Evolutionary conservation across 176 grass and related monocot genomes (phyloP), one percentile per base, ranked within the genome.

Genomic region (bread wheat (Triticum aestivum)): DNA sequence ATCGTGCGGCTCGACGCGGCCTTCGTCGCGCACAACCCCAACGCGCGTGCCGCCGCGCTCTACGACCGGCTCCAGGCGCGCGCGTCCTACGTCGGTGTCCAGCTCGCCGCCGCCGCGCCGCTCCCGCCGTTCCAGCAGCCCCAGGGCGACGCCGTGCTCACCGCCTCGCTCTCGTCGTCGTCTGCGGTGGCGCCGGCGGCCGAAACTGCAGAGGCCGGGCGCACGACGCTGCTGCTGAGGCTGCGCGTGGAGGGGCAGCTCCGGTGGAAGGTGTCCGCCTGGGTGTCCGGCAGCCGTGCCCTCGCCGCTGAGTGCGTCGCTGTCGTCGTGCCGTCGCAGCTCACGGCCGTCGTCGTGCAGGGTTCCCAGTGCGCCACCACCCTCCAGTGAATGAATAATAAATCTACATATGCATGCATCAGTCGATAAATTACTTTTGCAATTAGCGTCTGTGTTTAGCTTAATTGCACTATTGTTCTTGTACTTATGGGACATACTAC

Each of bases 241-340:
- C 33, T 94, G 47, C 83, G 71, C 80, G 3, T 97, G 21, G 73
- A 81, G 69, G 95, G 92, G 62, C 79, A 87, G 65, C 88, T 97
- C 29, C 88, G 89, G 4, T 97, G 95, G 95, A 97, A 93, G 86
- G 90, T 97, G 26, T 82, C 88, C 14, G 66, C 73, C 37, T 92
- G 90, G 89, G 79, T 97, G 74, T 93, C 95, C 2, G 79, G 85
- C 21, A 62, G 70, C 24, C 92, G 91, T 79, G 59, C 73, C 12
- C 77, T 97, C 69, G 76, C 66, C 18, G 92, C 94, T 3, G 82
- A 91, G 61, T 97, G 95, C 76, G 26, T 91, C 20, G 88, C 81
- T 17, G 73, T 79, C 27, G 11, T 79, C 11, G 8, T 44, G 34
- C 61, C 9, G 14, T 56, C 5, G 75, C 37, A 38, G 39, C 61